Evolutionary conservation across 495 filamentous ascomycete species (phyloP), one percentile per base, ranked within the genome.

Genomic region (Achaetomiella virescens): DNA sequence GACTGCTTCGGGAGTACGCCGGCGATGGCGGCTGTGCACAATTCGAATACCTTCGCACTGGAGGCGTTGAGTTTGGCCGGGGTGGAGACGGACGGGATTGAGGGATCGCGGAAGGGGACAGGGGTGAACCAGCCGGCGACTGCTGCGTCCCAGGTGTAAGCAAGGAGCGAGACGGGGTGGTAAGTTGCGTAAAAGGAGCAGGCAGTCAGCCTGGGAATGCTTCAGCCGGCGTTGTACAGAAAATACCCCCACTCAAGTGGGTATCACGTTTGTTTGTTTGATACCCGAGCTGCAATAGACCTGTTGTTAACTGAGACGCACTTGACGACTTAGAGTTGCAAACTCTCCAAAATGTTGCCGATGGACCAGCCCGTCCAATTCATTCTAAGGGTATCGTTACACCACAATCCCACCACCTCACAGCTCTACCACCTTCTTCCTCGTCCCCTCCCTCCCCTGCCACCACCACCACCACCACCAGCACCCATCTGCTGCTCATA

Each of bases 401-500:
- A 12, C 17, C 36, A 15, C 29, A 24, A 4, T 3, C 25, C 18
- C 31, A n/a, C n/a, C n/a, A n/a, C 15, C n/a, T 22, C 0, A 8
- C 10, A 6, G n/a, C n/a, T 42, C 59, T 59, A 63, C 66, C 69
- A 66, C 54, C 70, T 62, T 41, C 68, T 60, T 8, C 71, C 65
- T 5, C 76, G 64, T 29, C 79, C 73, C 17, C 78, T 64, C n/a
- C 74, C 70, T 25, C 74, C 60, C 18, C 70, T 68, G 11, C 69
- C 58, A 52, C 78, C 78, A 14, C 74, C 75, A 7, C 70, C 70
- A 21, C 66, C 67, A 14, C 60, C 65, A 29, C 67, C 72, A 14
- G 74, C 71, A 10, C 68, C 71, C 75, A 83, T 82, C 56, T 81
- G 78, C 58, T 81, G 80, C 58, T 79, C 83, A 50, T 79, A 81